A percentile compares a stretch with the other conserved stretches of the same genome.
These are phyloP conservation scores for Camelina laxa DNA, from an alignment of 345 rosid species.

Conservation along the genomic window DNA sequence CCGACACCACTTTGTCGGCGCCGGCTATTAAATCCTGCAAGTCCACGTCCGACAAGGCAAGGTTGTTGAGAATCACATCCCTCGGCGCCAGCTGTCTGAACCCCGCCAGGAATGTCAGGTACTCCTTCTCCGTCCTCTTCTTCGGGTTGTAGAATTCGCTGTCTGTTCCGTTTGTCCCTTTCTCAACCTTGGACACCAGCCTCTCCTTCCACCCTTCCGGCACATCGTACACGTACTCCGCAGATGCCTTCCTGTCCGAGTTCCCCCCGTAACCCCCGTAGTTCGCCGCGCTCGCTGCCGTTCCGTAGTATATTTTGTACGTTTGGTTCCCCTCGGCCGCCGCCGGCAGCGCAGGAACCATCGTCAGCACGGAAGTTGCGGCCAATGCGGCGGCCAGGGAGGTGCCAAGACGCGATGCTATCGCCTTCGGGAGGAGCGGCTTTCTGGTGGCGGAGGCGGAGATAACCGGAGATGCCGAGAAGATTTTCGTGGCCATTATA, in stretches of 20 bases:
- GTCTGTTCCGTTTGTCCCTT: conserved; percentile 92
- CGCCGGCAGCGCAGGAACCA: conserved; percentile 61
- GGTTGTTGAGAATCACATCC: conserved; percentile 73
- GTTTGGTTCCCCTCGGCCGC: conserved; percentile 39
- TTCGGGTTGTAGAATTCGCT: conserved; percentile 90
- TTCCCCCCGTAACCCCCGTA: conserved; percentile 93
- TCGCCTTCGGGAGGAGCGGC: conserved; percentile 45
- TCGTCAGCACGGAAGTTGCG: conserved; percentile 55
- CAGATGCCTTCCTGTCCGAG: conserved; percentile 84
- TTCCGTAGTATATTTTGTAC: conserved; percentile 79
- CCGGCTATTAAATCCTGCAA: conserved; percentile 82
- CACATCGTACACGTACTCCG: conserved; percentile 89
- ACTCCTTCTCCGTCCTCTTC: conserved; percentile 83
- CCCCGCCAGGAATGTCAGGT: conserved; percentile 81
- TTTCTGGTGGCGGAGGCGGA: conserved; percentile 51
- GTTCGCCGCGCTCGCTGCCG: conserved; percentile 95
- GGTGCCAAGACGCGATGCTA: conserved; percentile 36
- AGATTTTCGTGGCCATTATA: conserved; percentile 61
- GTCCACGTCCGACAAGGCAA: conserved; percentile 82
- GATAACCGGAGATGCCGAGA: conserved; percentile 54
- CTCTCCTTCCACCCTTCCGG: conserved; percentile 95
- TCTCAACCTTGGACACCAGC: conserved; percentile 87
- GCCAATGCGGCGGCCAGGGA: conserved; percentile 53
- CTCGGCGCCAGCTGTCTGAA: conserved; percentile 76
- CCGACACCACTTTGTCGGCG: conserved; percentile 66